phyloP scores from a whole-genome alignment of 192 early-diverging fungal species.

The Paraglomus occultum region DNA sequence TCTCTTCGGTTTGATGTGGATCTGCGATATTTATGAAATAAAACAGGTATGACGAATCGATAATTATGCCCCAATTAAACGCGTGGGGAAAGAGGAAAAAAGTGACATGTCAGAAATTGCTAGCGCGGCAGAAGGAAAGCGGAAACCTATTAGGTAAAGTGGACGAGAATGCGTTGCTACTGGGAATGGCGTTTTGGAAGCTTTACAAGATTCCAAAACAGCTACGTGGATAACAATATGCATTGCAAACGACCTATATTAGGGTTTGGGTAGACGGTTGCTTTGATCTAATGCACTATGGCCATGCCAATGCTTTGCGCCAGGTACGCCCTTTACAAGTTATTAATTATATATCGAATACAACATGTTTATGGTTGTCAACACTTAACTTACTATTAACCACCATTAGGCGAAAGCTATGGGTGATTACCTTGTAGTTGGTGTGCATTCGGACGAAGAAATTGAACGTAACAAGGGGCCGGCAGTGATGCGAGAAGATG shows the following conservation, averaged over 20 bases:
- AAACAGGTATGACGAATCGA: no score
- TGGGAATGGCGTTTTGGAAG: no score
- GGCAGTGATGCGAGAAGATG: conserved; percentile 94
- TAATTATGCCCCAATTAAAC: no score
- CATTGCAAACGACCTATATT: not conserved
- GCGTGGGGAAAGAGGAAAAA: no score
- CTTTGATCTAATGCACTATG: conserved; percentile 97
- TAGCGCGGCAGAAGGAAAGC: no score
- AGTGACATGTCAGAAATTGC: no score
- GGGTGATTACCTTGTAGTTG: conserved; percentile 92
- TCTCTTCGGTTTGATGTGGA: no score
- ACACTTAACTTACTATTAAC: not conserved
- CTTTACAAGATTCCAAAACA: no score
- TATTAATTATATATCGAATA: not conserved
- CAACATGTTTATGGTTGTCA: conserved; percentile 4
- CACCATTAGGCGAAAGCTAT: conserved; percentile 79
- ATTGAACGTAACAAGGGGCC: conserved; percentile 94
- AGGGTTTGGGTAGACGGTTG: conserved; percentile 91
- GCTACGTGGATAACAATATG: no score
- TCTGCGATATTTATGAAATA: no score
- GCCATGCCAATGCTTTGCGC: conserved; percentile 94
- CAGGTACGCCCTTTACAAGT: conserved; percentile 56
- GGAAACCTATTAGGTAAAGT: no score
- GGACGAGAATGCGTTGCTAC: no score
- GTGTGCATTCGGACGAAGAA: conserved; percentile 94